Conservation (phyloP, 2,329 filamentous ascomycete species). For the Gliomastix tumulicola region DNA sequence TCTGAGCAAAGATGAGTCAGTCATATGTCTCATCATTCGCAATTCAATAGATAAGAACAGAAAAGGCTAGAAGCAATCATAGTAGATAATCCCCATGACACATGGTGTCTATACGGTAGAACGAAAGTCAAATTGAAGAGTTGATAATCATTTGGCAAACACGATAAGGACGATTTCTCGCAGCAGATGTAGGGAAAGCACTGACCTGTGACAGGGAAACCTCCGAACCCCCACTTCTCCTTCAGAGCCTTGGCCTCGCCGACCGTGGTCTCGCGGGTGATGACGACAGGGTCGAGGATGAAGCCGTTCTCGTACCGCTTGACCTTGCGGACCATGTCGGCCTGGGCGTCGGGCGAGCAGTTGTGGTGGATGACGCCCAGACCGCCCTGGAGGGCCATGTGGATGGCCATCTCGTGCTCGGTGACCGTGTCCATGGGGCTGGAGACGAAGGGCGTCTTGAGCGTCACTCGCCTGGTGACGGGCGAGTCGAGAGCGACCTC, state of each 20-base stretch:
- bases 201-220: conserved; percentile 97
- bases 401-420: conserved; percentile 98
- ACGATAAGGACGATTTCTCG: conserved; percentile 1
- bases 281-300: conserved; percentile 91
- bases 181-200: conserved; percentile 16
- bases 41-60: conserved; percentile 7
- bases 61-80: conserved; percentile 15
- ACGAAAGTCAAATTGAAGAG: conserved; percentile 97
- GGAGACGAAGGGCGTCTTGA: conserved; percentile 95
- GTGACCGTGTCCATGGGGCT: conserved; percentile 99
- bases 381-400: conserved; percentile 85
- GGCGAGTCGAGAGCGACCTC: conserved; percentile 84
- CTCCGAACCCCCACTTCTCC: conserved; percentile 97
- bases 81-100: conserved; percentile 67
- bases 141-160: conserved; percentile 64
- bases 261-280: conserved; percentile 80
- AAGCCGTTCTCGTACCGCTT: conserved; percentile 99
- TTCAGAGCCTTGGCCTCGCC: conserved; percentile 87
- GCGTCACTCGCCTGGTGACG: conserved; percentile 87
- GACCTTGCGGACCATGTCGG: conserved; percentile 98
- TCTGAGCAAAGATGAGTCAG: too few relatives aligned
- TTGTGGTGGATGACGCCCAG: conserved; percentile 98
- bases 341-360: conserved; percentile 94
- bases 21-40: too few relatives aligned
- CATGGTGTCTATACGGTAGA: conserved; percentile 94